Evolutionary conservation across 306 rosid genomes (phyloP), one percentile per base, ranked within the genome.

Genomic region (Cyamopsis tetragonoloba): DNA sequence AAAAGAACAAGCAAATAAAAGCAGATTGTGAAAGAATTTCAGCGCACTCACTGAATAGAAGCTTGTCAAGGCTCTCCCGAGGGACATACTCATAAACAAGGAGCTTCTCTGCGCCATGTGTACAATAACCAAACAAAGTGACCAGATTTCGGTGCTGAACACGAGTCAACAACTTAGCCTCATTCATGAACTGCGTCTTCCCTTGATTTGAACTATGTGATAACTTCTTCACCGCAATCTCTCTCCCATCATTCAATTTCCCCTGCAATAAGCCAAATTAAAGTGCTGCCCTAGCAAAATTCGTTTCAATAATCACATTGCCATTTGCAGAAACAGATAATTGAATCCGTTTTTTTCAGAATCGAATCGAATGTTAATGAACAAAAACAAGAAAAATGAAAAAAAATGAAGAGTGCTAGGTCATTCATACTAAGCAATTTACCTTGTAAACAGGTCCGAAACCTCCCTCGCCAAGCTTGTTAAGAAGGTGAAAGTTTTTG

Each of bases 71-170:
- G 81, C 98, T 92, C 85, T 92, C 95, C 43, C 77, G 75, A 3
- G 20, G 9, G 23, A 92, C 87, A 30, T 92, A 92, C 79, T 92
- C 96, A 37, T 92, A 92, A 73, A 92, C 98, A 13, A 89, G 98
- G 56, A 92, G 82, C 77, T 89, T 89, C 75, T 92, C 95, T 2
- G 34, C 31, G 27, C 84, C 95, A 68, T 87, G 95, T 26, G 7
- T 68, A 49, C 96, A 91, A 77, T 86, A 91, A 1, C 98, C 98
- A 70, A 80, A 79, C 82, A 92, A 74, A 82, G 73, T 85, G 70
- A 92, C 98, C 28, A 89, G 88, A 79, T 92, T 92, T 42, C 95
- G 80, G 53, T 92, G 98, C 74, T 92, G 98, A 59, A 92, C 96
- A 0, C 92, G 91, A 13, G 87, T 85, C 81, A 92, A 58, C 85